Percentiles rank a stretch among this genome's conserved stretches.
These are phyloP conservation scores for Diaporthe ilicicola DNA, from an alignment of 2,329 filamentous ascomycete species.

Conservation along the genomic window DNA sequence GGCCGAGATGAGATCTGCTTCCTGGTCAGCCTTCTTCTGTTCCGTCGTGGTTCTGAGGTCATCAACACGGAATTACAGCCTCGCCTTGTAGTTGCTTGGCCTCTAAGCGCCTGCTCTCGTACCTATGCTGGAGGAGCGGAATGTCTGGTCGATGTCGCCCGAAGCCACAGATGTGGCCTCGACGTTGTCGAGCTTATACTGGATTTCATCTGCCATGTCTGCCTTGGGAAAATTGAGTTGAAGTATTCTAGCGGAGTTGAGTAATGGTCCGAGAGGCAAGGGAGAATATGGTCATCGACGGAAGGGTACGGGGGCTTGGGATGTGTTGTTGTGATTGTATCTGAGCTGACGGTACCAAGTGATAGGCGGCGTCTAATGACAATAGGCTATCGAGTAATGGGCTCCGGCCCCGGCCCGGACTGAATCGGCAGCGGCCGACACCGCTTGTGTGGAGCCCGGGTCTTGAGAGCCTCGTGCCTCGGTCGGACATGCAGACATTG, in stretches of 20 bases:
- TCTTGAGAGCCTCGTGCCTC: background rate
- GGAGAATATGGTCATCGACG: background rate
- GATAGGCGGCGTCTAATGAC: conserved; percentile 31
- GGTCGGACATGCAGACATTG: conserved; percentile 1
- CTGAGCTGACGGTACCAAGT: background rate
- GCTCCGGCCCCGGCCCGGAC: conserved; percentile 24
- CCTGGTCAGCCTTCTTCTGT: background rate
- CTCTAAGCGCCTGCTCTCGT: conserved; percentile 22
- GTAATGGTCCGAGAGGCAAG: background rate
- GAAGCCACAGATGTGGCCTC: conserved; percentile 57
- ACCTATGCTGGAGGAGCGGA: conserved; percentile 70
- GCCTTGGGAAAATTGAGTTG: background rate
- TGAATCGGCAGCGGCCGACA: conserved; percentile 28
- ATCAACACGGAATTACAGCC: background rate
- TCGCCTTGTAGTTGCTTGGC: conserved; percentile 3
- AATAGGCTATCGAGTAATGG: conserved; percentile 33
- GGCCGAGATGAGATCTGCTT: conserved; percentile 32
- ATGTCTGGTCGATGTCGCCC: conserved; percentile 67
- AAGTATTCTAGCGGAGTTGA: background rate
- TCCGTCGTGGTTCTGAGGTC: background rate
- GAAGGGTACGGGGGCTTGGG: background rate
- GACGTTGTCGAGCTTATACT: conserved; percentile 66
- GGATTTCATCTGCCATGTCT: conserved; percentile 53
- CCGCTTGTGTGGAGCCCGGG: conserved; percentile 7
- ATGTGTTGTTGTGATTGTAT: background rate